phyloP scores from a whole-genome alignment of 192 early-diverging fungal species.

The Podila verticillata region DNA sequence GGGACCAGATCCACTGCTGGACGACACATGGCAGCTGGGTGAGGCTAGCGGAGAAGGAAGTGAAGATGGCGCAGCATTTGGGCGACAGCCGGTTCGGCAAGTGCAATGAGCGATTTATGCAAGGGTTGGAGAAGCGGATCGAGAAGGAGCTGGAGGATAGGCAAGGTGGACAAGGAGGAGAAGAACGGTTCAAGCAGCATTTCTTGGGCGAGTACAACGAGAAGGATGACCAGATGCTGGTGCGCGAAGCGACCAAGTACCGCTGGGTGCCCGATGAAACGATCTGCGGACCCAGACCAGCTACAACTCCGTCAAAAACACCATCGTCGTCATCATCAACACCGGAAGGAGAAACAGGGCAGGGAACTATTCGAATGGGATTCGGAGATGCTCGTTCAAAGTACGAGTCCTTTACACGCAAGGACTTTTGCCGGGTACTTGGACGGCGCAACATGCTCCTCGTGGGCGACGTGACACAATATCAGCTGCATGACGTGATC shows the following conservation, averaged over 20 bases:
- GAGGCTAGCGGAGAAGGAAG: conserved; percentile 10
- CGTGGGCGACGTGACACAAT: conserved; percentile 60
- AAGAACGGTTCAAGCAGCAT: conserved; percentile 18
- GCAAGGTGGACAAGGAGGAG: not conserved
- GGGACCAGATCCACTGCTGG: conserved; percentile 48
- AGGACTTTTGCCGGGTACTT: conserved; percentile 52
- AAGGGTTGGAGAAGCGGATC: conserved; percentile 19
- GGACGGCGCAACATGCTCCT: conserved; percentile 51
- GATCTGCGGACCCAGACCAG: conserved; percentile 25
- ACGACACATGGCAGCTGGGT: conserved; percentile 33
- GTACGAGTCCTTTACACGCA: conserved; percentile 15
- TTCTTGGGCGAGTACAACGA: conserved; percentile 37
- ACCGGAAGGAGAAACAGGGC: not conserved
- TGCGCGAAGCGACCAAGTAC: conserved; percentile 39
- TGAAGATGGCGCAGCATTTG: conserved; percentile 7
- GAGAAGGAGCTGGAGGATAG: not conserved
- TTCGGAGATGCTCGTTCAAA: conserved; percentile 20
- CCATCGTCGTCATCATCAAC: not conserved
- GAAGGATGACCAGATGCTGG: conserved; percentile 17
- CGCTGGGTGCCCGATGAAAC: conserved; percentile 31
- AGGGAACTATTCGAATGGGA: conserved; percentile 14
- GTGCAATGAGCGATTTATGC: conserved; percentile 36
- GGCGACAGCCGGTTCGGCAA: conserved; percentile 39
- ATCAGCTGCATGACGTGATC: conserved; percentile 63
- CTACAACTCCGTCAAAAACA: not conserved